Percentiles rank a stretch among this genome's conserved stretches.
These are phyloP conservation scores for Trichophyton rubrum DNA, from an alignment of 2,329 filamentous ascomycete genomes.

Conservation along the genomic window DNA sequence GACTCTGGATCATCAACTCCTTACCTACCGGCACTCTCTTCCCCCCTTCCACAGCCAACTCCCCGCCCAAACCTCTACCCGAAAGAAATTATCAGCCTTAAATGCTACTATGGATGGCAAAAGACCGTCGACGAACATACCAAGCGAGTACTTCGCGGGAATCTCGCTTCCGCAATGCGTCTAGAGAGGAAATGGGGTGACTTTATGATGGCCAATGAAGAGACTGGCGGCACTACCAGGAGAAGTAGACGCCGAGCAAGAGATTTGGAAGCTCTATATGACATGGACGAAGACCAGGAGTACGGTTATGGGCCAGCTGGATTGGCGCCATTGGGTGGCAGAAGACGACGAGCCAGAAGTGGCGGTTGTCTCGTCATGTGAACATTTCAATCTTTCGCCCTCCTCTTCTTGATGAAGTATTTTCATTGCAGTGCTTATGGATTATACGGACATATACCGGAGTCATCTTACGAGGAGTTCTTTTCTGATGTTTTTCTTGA, in stretches of 20 bases:
- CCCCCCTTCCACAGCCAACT: background rate
- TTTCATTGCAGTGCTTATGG: background rate
- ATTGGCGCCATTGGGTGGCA: conserved; percentile 31
- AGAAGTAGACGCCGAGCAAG: conserved; percentile 63
- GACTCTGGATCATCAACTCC: background rate
- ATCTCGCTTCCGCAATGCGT: conserved; percentile 60
- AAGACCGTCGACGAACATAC: conserved; percentile 89
- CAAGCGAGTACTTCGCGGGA: conserved; percentile 67
- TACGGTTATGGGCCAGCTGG: conserved; percentile 23
- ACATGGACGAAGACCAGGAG: conserved; percentile 54
- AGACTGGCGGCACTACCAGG: conserved; percentile 45
- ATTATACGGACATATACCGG: background rate
- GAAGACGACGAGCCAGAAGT: conserved; percentile 52
- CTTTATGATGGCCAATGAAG: conserved; percentile 83
- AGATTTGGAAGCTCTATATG: conserved; percentile 68
- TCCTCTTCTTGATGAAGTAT: background rate
- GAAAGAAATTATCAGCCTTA: conserved; percentile 68
- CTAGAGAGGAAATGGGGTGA: conserved; percentile 86
- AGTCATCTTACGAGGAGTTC: background rate
- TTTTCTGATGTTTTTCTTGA: background rate
- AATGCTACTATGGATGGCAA: conserved; percentile 93
- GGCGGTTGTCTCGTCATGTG: conserved; percentile 55
- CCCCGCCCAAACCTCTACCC: conserved; percentile 44
- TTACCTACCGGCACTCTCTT: background rate
- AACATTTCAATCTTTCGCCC: conserved; percentile 15